These are phyloP conservation scores for Pseudonitzschia multiseries DNA, from an alignment of 108 stramenopile species.

Conservation along the genomic window DNA sequence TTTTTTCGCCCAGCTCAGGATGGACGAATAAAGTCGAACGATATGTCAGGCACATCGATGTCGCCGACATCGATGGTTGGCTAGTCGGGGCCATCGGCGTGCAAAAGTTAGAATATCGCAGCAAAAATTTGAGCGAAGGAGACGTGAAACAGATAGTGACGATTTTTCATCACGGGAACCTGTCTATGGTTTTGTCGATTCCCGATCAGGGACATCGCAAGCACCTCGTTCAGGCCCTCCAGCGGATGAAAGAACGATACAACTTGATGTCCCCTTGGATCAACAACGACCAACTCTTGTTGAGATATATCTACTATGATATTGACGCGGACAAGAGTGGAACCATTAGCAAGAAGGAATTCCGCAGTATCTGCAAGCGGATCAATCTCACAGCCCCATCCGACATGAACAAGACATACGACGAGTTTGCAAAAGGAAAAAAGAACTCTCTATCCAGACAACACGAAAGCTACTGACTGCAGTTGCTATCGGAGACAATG, in stretches of 20 bases:
- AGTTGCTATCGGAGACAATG: constrained; percentile 12
- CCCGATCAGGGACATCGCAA: constrained; percentile 39
- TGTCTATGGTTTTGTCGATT: constrained; percentile 45
- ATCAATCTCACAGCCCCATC: constrained; percentile 63
- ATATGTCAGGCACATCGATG: constrained; percentile 61
- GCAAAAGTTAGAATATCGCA: constrained; percentile 54
- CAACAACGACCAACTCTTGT: constrained; percentile 45
- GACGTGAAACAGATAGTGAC: constrained; percentile 43
- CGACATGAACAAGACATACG: constrained; percentile 21
- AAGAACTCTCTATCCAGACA: constrained; percentile 48
- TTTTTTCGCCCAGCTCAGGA: constrained; percentile 23
- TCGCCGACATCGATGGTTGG: constrained; percentile 59
- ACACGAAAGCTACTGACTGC: constrained; percentile 45
- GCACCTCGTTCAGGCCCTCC: constrained; percentile 40
- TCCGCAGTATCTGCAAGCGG: constrained; percentile 47
- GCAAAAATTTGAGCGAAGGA: constrained; percentile 10
- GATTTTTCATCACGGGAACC: constrained; percentile 52
- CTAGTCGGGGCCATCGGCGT: constrained; percentile 61
- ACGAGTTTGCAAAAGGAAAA: background rate
- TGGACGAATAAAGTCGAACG: constrained; percentile 22
- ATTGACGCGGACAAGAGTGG: constrained; percentile 57
- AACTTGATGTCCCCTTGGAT: constrained; percentile 30
- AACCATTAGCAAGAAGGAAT: constrained; percentile 47
- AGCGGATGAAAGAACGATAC: constrained; percentile 45
- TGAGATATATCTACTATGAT: constrained; percentile 82